phyloP scores from a whole-genome alignment of 495 filamentous ascomycete species.

The Filosporella fistucella region DNA sequence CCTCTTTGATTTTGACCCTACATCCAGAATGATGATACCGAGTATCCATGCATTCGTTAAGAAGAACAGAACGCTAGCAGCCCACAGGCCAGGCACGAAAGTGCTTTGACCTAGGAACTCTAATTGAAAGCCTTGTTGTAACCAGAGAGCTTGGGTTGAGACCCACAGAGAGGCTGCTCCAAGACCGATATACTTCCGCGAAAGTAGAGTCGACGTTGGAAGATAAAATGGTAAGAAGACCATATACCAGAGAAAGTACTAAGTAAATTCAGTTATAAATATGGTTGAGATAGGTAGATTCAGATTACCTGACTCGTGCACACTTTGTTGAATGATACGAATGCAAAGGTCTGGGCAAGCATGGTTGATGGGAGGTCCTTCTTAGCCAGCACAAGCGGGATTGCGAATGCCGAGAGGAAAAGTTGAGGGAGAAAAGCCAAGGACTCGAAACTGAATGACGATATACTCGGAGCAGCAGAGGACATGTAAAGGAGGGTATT shows the following conservation, averaged over 20 bases:
- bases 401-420: conserved; percentile 64
- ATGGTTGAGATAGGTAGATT: background rate
- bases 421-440: conserved; percentile 88
- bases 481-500: conserved; percentile 86
- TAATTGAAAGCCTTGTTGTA: conserved; percentile 81
- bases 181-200: conserved; percentile 52
- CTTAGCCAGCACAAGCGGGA: conserved; percentile 80
- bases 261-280: background rate
- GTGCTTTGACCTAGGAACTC: conserved; percentile 86
- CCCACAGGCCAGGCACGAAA: conserved; percentile 80
- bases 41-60: conserved; percentile 82
- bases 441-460: conserved; percentile 55
- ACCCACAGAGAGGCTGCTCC: conserved; percentile 67
- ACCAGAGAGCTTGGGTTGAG: conserved; percentile 68
- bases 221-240: conserved; percentile 90
- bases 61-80: conserved; percentile 74
- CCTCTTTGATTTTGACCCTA: too few relatives aligned
- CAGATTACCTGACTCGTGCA: conserved; percentile 84
- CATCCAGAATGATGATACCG: conserved; percentile 70
- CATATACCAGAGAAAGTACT: conserved; percentile 99
- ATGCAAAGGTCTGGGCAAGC: conserved; percentile 98
- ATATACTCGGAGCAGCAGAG: conserved; percentile 46
- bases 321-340: conserved; percentile 97
- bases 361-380: conserved; percentile 78
- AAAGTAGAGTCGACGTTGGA: conserved; percentile 67